These are phyloP conservation scores for Cystoisospora suis DNA, from an alignment of 169 alveolate species.

Conservation along the genomic window DNA sequence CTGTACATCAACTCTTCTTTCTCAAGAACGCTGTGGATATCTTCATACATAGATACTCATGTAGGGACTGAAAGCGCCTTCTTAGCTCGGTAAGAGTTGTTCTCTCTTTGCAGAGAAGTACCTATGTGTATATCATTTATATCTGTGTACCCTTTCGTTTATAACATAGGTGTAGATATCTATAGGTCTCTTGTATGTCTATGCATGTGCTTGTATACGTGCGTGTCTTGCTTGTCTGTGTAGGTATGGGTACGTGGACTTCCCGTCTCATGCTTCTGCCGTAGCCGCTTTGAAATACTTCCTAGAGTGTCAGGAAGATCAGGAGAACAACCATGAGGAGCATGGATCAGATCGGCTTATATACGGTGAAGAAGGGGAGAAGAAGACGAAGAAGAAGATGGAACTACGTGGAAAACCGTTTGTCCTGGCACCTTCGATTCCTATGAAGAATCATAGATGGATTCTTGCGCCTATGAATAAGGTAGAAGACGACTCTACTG, in stretches of 20 bases:
- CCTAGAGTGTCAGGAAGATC: neutral
- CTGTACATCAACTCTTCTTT: too few relatives aligned
- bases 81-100: too few relatives aligned
- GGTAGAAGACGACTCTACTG: too few relatives aligned
- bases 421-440: slow-evolving; percentile 50
- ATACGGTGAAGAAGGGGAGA: neutral
- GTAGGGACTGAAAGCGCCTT: too few relatives aligned
- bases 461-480: slow-evolving; percentile 51
- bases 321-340: neutral
- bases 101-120: neutral
- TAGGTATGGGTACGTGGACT: slow-evolving; percentile 37
- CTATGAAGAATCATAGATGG: slow-evolving; percentile 61
- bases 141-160: neutral
- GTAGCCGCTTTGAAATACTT: slow-evolving; percentile 13
- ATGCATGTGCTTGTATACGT: neutral
- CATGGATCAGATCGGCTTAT: neutral
- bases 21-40: too few relatives aligned
- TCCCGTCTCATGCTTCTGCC: neutral
- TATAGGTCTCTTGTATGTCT: neutral
- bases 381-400: neutral
- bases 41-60: too few relatives aligned
- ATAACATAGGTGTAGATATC: neutral
- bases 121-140: neutral
- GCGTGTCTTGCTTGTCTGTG: neutral
- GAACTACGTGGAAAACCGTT: slow-evolving; percentile 1